These are phyloP conservation scores for Bolboschoenus planiculmis DNA, from an alignment of 176 grass and related monocot species.

Conservation along the genomic window DNA sequence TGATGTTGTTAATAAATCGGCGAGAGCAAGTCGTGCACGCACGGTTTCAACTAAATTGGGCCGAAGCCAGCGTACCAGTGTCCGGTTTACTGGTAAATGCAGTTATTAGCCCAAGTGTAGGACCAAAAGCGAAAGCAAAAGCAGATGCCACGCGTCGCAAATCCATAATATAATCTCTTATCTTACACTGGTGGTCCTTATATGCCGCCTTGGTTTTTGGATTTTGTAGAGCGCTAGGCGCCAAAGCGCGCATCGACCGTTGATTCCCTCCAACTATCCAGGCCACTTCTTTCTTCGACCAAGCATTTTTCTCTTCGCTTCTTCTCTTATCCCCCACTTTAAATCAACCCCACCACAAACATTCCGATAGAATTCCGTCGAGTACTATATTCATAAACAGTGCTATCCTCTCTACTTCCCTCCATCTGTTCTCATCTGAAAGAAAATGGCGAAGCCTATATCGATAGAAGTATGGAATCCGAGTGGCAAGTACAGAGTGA, in stretches of 20 bases:
- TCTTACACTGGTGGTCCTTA: background rate
- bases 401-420: background rate
- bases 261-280: slow-evolving; percentile 6
- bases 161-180: background rate
- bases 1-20: too few species aligned
- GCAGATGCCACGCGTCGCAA: background rate
- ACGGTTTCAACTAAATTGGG: too few species aligned
- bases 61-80: too few species aligned
- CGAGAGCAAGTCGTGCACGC: too few species aligned
- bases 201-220: background rate
- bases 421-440: background rate
- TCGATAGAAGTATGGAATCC: slow-evolving; percentile 91
- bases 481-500: slow-evolving; percentile 68
- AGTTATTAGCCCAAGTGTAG: background rate
- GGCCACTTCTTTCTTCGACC: slow-evolving; percentile 4
- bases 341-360: slow-evolving; percentile 2
- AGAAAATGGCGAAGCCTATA: slow-evolving; percentile 69
- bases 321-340: slow-evolving; percentile 15
- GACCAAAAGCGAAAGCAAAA: background rate
- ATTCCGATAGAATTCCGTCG: background rate
- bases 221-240: background rate
- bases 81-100: too few species aligned
- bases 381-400: background rate
- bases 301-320: background rate
- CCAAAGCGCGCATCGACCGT: background rate